Evolutionary conservation across 2,329 filamentous ascomycete species (phyloP).

Genomic region (Claviceps sp.): DNA sequence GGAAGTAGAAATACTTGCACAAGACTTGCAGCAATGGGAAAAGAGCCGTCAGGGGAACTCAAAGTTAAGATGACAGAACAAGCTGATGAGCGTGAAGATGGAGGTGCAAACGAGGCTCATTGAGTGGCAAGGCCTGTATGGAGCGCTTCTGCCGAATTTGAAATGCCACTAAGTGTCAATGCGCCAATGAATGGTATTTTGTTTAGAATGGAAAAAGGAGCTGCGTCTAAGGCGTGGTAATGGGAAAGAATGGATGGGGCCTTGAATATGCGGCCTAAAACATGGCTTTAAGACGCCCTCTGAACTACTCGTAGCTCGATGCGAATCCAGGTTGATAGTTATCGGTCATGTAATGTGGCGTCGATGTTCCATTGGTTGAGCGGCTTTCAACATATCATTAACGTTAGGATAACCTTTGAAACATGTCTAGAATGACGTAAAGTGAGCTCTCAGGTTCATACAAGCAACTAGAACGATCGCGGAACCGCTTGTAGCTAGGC

Average conservation of each 20-base stretch:
- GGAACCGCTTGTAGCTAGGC: too few relatives aligned
- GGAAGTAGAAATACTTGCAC: slow-evolving; percentile 50
- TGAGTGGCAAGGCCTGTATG: neutral
- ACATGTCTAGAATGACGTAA: too few relatives aligned
- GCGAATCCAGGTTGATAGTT: neutral
- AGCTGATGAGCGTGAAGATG: neutral
- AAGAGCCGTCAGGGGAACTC: slow-evolving; percentile 30
- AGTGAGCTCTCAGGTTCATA: too few relatives aligned
- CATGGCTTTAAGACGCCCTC: too few relatives aligned
- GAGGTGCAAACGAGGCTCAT: neutral
- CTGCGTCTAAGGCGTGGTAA: too few relatives aligned
- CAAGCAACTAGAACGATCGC: too few relatives aligned
- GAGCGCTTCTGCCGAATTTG: too few relatives aligned
- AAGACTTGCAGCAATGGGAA: slow-evolving; percentile 43
- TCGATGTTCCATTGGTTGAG: neutral
- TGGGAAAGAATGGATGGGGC: too few relatives aligned
- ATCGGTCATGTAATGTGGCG: too few relatives aligned
- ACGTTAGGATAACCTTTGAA: neutral
- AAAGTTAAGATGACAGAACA: slow-evolving; percentile 16
- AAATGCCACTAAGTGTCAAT: neutral
- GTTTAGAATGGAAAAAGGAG: too few relatives aligned
- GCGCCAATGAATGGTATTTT: neutral
- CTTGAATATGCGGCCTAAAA: too few relatives aligned
- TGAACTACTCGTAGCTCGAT: neutral
- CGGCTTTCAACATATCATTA: neutral